A percentile compares a stretch with the other conserved stretches of the same genome.
Evolutionary conservation across 2,329 filamentous ascomycete species (phyloP).

Genomic region (Penicillium sp.): DNA sequence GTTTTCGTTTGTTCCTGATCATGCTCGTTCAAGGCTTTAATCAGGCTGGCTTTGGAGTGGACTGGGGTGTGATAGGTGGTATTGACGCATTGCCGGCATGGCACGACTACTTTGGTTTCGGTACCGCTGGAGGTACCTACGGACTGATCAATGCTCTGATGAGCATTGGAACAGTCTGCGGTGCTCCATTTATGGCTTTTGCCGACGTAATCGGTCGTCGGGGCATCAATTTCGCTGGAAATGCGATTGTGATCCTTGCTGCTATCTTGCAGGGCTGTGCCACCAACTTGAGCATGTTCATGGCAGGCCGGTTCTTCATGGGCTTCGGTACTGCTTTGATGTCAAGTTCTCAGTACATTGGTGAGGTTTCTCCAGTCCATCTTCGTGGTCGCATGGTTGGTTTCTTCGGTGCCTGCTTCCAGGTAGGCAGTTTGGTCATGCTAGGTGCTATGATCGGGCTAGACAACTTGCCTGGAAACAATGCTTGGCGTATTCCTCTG

Average conservation of each 20-base stretch:
- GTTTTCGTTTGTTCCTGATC: conserved; percentile 43
- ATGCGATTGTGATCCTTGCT: conserved; percentile 47
- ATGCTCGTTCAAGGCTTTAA: conserved; percentile 51
- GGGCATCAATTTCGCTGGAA: conserved; percentile 50
- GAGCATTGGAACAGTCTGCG: conserved; percentile 49
- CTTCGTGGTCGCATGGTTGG: conserved; percentile 48
- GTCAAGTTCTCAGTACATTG: conserved; percentile 42
- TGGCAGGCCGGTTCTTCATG: conserved; percentile 41
- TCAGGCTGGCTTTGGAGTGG: conserved; percentile 50
- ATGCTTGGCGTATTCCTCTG: conserved; percentile 41
- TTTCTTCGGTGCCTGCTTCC: conserved; percentile 50
- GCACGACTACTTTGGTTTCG: conserved; percentile 49
- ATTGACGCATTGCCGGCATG: conserved; percentile 47
- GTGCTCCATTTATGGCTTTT: conserved; percentile 52
- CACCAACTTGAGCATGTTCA: conserved; percentile 32
- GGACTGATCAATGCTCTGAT: conserved; percentile 51
- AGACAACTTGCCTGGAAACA: conserved; percentile 38
- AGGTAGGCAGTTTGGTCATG: conserved; percentile 46
- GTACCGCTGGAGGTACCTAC: conserved; percentile 40
- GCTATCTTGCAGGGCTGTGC: conserved; percentile 41
- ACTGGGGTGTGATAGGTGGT: conserved; percentile 52
- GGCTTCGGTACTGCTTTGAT: conserved; percentile 39
- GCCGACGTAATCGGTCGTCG: conserved; percentile 55
- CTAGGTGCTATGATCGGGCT: conserved; percentile 47
- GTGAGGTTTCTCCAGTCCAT: conserved; percentile 34